Evolutionary conservation across 768 basidiomycete genomes (phyloP).

Genomic region (Boletus rubroflammeus): DNA sequence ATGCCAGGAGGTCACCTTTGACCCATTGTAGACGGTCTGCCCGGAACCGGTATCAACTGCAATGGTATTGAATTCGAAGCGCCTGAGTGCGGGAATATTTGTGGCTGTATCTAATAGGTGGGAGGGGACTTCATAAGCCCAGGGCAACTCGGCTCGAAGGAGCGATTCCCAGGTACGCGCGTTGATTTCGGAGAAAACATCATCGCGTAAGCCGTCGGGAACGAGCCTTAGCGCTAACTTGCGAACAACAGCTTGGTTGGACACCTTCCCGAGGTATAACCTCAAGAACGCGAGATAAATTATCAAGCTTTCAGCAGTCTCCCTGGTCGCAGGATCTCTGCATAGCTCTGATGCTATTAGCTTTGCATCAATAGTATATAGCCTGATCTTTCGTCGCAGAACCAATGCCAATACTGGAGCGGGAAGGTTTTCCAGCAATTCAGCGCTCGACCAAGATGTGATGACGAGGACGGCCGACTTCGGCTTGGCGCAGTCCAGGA

Average conservation of each 20-base stretch:
- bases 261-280: constrained; percentile 71
- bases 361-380: constrained; percentile 61
- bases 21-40: constrained; percentile 56
- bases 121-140: constrained; percentile 14
- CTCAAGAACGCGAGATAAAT: constrained; percentile 80
- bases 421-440: constrained; percentile 68
- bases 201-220: constrained; percentile 43
- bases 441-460: constrained; percentile 72
- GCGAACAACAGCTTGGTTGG: constrained; percentile 49
- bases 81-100: constrained; percentile 40
- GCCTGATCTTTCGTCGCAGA: constrained; percentile 48
- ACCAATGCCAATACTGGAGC: constrained; percentile 39
- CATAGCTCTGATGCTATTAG: constrained; percentile 39
- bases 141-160: constrained; percentile 47
- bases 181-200: constrained; percentile 46
- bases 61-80: constrained; percentile 73
- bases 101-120: constrained; percentile 20
- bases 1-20: constrained; percentile 70
- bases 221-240: constrained; percentile 48
- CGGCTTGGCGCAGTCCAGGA: constrained; percentile 62
- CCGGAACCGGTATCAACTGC: constrained; percentile 58
- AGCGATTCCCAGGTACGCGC: constrained; percentile 65
- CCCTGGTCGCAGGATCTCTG: constrained; percentile 32
- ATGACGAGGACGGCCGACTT: constrained; percentile 70
- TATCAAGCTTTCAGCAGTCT: constrained; percentile 52